Evolutionary conservation across 805 yeast genomes (phyloP), one percentile per base, ranked within the genome.

Genomic region (Candida qinlingensis): DNA sequence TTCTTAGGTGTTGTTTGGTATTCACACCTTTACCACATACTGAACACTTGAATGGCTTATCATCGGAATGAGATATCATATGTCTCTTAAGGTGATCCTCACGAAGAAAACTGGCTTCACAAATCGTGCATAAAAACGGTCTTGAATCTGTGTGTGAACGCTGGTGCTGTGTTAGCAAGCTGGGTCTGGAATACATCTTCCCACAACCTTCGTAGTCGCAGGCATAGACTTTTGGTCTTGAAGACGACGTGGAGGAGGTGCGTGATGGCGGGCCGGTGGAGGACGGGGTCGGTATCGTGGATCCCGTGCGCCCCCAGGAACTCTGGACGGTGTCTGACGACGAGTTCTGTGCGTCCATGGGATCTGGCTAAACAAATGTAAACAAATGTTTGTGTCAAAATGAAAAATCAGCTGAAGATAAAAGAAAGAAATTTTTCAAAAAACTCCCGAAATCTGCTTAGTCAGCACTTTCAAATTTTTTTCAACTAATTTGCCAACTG

Each of bases 1-100:
- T 75, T 52, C 75, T 79, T 48, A 89, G 70, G 60, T 91, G 97
- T 67, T 94, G 98, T 45, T 64, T 64, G 0, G 96, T 76, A 45
- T 82, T 83, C 45, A 87, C 84, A 4, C 96, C 96, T 64, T 89
- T 90, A 1, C 83, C 83, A 62, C 99, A 94, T 1, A 74, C 62
- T 0, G 80, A 64, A 60, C 98, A 91, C 39, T 74, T 77, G 60
- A 76, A 81, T 0, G 96, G 96, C 57, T 85, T 87, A 4, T 74
- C 77, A 1, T 70, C 73, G 3, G 71, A 53, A 61, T 91, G 97
- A 19, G 88, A 79, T 27, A 85, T 63, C 46, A 71, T 53, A 63
- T 94, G 99, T 29, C 88, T 77, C 44, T 80, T 77, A 39, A 92
- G 68, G 68, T 92, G 97, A n/a, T 87, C 80, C 53, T 83, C 85